Conservation (phyloP, 768 basidiomycete species). For the Leccinum pellstonianum region DNA sequence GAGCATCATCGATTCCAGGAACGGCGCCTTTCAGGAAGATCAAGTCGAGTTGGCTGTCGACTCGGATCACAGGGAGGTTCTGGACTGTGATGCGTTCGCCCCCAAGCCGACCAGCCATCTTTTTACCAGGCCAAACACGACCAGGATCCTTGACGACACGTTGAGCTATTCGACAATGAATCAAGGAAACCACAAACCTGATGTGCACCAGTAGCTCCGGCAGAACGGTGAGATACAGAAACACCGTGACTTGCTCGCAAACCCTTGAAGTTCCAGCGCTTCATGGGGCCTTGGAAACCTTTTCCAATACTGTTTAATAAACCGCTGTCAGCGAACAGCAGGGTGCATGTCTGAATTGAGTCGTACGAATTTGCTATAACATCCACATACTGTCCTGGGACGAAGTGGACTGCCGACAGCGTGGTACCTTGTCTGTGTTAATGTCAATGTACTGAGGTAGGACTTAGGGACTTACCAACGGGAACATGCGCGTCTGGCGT, state of each 20-base stretch:
- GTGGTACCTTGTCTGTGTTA: constrained; percentile 62
- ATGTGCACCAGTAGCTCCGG: constrained; percentile 92
- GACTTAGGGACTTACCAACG: constrained; percentile 57
- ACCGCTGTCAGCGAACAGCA: constrained; percentile 6
- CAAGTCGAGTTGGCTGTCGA: constrained; percentile 84
- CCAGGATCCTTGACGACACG: constrained; percentile 76
- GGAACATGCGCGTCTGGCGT: constrained; percentile 88
- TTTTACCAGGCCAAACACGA: constrained; percentile 94
- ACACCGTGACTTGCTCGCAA: constrained; percentile 93
- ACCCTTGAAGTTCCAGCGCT: constrained; percentile 91
- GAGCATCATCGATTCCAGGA: constrained; percentile 86
- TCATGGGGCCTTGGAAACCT: constrained; percentile 90
- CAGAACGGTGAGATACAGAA: constrained; percentile 88
- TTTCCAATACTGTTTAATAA: constrained; percentile 28
- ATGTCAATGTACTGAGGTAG: background rate
- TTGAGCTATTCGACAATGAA: constrained; percentile 1
- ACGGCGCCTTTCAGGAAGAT: constrained; percentile 91
- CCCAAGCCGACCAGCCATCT: constrained; percentile 96
- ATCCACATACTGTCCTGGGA: constrained; percentile 95
- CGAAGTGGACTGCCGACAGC: constrained; percentile 90
- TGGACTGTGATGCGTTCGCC: constrained; percentile 78
- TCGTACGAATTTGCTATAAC: constrained; percentile 86
- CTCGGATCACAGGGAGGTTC: constrained; percentile 84
- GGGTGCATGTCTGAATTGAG: background rate
- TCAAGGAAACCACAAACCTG: constrained; percentile 55